Conservation (phyloP, 345 rosid genomes). For the Laguncularia racemosa region DNA sequence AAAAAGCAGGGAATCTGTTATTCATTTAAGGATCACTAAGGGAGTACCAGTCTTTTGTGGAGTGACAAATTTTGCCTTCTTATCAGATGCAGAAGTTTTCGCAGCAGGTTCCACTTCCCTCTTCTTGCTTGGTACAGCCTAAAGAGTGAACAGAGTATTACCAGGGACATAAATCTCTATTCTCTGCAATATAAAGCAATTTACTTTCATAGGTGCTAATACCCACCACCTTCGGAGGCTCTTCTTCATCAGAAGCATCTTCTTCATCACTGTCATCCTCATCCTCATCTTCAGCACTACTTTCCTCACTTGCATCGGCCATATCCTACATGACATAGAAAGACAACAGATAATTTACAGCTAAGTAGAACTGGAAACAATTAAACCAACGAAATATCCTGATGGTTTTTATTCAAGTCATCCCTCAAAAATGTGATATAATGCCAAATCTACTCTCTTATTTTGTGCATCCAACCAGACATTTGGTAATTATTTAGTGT, state of each 20-base stretch:
- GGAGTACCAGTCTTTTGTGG: slow-evolving; percentile 62
- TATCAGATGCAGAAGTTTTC: slow-evolving; percentile 38
- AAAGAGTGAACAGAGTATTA: background rate
- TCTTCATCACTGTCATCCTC: slow-evolving; percentile 6
- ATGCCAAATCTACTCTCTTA: too few species aligned
- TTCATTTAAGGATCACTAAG: background rate
- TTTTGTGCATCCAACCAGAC: too few species aligned
- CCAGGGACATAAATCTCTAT: background rate
- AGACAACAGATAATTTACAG: background rate
- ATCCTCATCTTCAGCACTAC: slow-evolving; percentile 4
- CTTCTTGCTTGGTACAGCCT: slow-evolving; percentile 59
- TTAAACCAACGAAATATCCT: too few species aligned
- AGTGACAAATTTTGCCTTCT: slow-evolving; percentile 66
- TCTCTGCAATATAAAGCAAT: background rate
- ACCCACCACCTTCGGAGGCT: background rate
- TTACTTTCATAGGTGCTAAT: background rate
- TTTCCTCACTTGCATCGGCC: slow-evolving; percentile 1
- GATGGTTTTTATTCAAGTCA: too few species aligned
- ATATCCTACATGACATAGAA: slow-evolving; percentile 1
- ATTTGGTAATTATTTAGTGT: too few species aligned
- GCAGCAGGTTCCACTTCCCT: slow-evolving; percentile 42
- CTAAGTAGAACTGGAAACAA: too few species aligned
- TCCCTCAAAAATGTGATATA: too few species aligned
- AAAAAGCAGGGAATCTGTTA: background rate
- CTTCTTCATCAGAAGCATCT: slow-evolving; percentile 8